Evolutionary conservation across 306 rosid species (phyloP), one percentile per base, ranked within the genome.

Genomic region (Prunus mume): DNA sequence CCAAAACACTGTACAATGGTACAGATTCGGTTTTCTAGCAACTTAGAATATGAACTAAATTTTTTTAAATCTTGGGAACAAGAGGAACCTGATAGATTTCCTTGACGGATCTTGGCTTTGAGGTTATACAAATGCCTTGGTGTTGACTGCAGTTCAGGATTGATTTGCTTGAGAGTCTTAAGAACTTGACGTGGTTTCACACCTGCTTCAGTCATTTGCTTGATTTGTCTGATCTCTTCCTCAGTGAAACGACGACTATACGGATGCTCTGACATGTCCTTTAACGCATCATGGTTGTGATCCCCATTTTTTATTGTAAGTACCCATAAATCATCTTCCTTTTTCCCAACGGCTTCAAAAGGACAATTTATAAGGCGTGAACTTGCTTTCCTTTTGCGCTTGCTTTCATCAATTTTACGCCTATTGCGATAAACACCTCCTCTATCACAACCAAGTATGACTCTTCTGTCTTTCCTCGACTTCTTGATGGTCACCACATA

Each of bases 351-450:
- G 75, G 91, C 93, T 84, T 90, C 96, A 82, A 90, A 90, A 27
- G 96, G 93, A 81, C 96, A 90, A 72, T 90, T 88, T 81, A 90
- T 90, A 73, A 90, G 89, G 81, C 91, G 93, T 15, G 93, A 90
- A 76, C 76, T 86, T 63, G 91, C 91, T 73, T 88, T 90, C 85
- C 96, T 85, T 82, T 85, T 86, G 76, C 91, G 93, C 72, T 87
- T 85, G 82, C 84, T 88, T 73, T 90, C 93, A 72, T 88, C 93
- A 65, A 87, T 88, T 87, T 90, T 90, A 70, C 91, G 91, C 79
- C 96, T 88, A 63, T 88, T 90, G 46, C 91, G 96, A 80, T 90
- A 90, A 43, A 90, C 86, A 52, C 96, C 96, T 50, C 96, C 93
- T 73, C 96, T 86, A 69, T 90, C 93, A 76, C 96, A 90, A 81